Evolutionary conservation across 108 stramenopile genomes (phyloP).

Genomic region (Nannochloropsis salina): DNA sequence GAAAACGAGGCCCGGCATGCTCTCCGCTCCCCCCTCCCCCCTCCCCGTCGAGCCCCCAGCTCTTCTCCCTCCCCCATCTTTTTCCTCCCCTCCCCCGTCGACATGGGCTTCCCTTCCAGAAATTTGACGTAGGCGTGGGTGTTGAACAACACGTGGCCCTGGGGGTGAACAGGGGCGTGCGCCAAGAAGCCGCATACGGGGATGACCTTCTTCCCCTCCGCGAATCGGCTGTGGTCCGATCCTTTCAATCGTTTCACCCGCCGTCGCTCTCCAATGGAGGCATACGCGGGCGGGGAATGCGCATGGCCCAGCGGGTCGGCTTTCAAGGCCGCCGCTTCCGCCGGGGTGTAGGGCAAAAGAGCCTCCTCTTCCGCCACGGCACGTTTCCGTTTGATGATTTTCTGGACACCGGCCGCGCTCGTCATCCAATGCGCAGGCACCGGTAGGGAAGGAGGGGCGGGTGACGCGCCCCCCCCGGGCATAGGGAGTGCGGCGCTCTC

Average conservation of each 20-base stretch:
- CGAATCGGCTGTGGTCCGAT: background rate
- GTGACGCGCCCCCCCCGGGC: background rate
- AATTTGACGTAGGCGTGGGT: conserved; percentile 1
- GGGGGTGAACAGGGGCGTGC: background rate
- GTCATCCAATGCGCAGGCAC: background rate
- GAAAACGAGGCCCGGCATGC: too few relatives aligned
- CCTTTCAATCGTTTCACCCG: background rate
- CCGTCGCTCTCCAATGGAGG: conserved; percentile 6
- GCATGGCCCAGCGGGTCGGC: background rate
- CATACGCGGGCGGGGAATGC: background rate
- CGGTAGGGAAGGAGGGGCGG: background rate
- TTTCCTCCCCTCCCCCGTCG: background rate
- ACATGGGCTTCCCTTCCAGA: background rate
- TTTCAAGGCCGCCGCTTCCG: background rate
- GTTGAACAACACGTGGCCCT: conserved; percentile 17
- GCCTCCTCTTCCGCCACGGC: background rate
- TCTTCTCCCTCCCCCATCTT: too few relatives aligned
- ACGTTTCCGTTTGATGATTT: background rate
- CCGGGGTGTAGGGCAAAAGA: background rate
- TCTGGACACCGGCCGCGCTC: background rate
- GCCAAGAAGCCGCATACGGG: background rate
- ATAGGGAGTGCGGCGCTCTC: background rate
- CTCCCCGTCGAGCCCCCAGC: background rate
- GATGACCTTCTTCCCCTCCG: background rate
- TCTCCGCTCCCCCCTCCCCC: background rate